Conservation (phyloP, 2,329 filamentous ascomycete genomes). For the Aspergillus nomiae region DNA sequence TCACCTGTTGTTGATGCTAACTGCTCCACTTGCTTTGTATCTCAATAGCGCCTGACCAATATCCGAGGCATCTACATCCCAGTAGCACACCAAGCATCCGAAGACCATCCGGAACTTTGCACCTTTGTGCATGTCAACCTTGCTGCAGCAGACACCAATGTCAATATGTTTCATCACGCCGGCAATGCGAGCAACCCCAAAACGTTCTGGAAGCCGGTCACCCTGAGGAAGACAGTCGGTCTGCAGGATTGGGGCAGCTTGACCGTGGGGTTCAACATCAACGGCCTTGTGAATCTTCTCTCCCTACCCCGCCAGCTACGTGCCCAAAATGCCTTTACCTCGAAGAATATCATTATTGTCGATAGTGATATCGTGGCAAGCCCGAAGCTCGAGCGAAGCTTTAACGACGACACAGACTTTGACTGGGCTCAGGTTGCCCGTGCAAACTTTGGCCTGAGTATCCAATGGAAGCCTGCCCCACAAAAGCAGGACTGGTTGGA, state of each 20-base stretch:
- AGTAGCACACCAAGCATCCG: constrained; percentile 3
- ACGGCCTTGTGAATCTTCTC: constrained; percentile 4
- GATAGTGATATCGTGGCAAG: neutral
- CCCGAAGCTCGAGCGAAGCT: neutral
- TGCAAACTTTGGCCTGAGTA: constrained; percentile 1
- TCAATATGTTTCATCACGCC: neutral
- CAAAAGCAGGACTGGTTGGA: neutral
- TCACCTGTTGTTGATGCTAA: neutral
- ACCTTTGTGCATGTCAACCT: constrained; percentile 6
- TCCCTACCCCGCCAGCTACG: neutral
- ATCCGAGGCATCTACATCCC: constrained; percentile 10
- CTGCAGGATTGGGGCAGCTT: neutral
- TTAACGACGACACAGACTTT: neutral
- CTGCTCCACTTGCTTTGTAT: neutral
- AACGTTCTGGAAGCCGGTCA: neutral
- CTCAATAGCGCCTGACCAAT: neutral
- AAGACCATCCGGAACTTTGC: constrained; percentile 4
- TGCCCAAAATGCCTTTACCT: constrained; percentile 1
- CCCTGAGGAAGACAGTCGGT: neutral
- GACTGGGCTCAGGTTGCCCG: neutral
- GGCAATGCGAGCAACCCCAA: neutral
- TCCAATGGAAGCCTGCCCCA: constrained; percentile 5
- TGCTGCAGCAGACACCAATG: neutral
- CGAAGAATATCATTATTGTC: neutral
- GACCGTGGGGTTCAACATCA: constrained; percentile 4